Conservation (phyloP, 306 rosid genomes). For the Amphicarpaea edgeworthii region DNA sequence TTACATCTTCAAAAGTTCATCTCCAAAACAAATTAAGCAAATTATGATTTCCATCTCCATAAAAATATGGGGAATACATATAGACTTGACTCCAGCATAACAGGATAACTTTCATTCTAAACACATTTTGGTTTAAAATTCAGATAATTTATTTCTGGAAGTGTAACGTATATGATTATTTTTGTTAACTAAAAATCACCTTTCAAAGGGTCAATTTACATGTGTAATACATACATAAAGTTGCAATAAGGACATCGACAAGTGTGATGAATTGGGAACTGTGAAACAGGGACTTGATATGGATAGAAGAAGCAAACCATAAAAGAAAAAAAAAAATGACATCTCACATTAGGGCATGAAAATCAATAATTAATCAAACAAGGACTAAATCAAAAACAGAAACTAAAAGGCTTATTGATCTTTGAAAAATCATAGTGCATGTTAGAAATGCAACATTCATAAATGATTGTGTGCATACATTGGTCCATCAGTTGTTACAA, state of each 20-base stretch:
- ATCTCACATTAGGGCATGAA: slow-evolving; percentile 1
- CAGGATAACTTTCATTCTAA: slow-evolving; percentile 4
- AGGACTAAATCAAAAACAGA: slow-evolving; percentile 10
- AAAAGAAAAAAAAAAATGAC: not conserved
- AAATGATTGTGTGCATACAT: not conserved
- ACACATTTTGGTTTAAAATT: not conserved
- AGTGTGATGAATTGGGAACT: not conserved
- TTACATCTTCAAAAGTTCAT: slow-evolving; percentile 24
- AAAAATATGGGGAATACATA: not conserved
- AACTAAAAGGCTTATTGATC: not conserved
- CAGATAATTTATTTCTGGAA: not conserved
- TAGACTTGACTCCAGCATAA: slow-evolving; percentile 29
- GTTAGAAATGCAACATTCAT: slow-evolving; percentile 5
- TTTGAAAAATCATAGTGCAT: not conserved
- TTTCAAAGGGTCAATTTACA: slow-evolving; percentile 2
- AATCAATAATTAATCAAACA: not conserved
- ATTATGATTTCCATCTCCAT: not conserved
- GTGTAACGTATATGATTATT: not conserved
- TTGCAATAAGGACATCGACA: not conserved
- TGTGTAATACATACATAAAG: not conserved
- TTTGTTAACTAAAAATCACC: not conserved
- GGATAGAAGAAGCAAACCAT: not conserved
- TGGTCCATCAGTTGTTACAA: not conserved
- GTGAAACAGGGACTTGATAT: not conserved
- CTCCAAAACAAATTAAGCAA: slow-evolving; percentile 25